These are phyloP conservation scores for Ophiostoma ips DNA, from an alignment of 2,329 filamentous ascomycete genomes.

Conservation along the genomic window DNA sequence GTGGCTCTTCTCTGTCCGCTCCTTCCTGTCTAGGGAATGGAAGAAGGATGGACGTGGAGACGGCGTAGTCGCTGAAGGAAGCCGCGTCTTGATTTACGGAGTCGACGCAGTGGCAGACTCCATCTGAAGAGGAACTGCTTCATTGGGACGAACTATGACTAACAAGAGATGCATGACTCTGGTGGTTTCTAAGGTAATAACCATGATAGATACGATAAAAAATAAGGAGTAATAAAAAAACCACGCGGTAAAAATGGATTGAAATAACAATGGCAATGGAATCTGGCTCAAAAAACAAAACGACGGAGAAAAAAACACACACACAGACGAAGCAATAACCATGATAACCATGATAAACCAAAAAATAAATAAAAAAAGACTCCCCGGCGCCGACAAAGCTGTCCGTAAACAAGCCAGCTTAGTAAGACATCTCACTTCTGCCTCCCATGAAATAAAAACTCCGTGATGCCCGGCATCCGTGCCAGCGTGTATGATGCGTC, in stretches of 20 bases:
- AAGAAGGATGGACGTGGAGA: neutral
- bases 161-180: neutral
- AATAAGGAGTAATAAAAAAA: neutral
- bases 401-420: neutral
- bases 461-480: neutral
- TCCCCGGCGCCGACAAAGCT: neutral
- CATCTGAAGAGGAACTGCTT: neutral
- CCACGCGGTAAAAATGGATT: too few species aligned
- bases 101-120: constrained; percentile 1
- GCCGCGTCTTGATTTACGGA: neutral
- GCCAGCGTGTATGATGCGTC: neutral
- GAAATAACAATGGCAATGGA: neutral
- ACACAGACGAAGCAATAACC: neutral
- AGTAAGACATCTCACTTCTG: neutral
- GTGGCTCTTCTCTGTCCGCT: neutral
- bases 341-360: neutral
- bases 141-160: neutral
- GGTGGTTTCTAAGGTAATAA: too few species aligned
- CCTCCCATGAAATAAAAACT: neutral
- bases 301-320: neutral
- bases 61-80: neutral
- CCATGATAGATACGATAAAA: too few species aligned
- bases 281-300: neutral
- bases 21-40: neutral
- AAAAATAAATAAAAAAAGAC: neutral